phyloP scores from a whole-genome alignment of 2,329 filamentous ascomycete genomes.

The Penicillium sclerotigenum region DNA sequence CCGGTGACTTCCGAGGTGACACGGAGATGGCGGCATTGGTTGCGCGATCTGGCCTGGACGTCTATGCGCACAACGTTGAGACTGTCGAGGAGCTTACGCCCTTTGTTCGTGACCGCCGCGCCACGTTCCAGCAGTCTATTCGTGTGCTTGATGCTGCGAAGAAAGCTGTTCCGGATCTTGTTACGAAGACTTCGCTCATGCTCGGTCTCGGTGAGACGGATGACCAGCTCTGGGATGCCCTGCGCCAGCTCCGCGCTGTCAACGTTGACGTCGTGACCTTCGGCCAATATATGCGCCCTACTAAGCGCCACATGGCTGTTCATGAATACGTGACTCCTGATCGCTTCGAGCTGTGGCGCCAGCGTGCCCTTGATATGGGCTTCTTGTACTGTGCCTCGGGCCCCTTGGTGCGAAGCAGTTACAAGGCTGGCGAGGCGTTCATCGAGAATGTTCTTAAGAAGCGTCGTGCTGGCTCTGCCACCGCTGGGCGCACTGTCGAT shows the following conservation, averaged over 20 bases:
- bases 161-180: conserved; percentile 68
- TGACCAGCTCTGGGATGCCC: conserved; percentile 73
- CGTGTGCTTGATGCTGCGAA: conserved; percentile 79
- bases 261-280: conserved; percentile 95
- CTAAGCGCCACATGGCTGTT: conserved; percentile 95
- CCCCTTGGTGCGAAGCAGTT: conserved; percentile 87
- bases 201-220: conserved; percentile 91
- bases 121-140: conserved; percentile 83
- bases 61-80: conserved; percentile 97
- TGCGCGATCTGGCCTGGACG: conserved; percentile 83
- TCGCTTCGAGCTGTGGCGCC: conserved; percentile 86
- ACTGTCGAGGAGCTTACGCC: conserved; percentile 89
- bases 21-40: conserved; percentile 82
- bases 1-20: conserved; percentile 83
- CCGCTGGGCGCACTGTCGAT: conserved; percentile 27
- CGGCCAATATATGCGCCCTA: conserved; percentile 99
- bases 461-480: conserved; percentile 46
- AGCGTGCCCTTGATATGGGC: conserved; percentile 86
- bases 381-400: conserved; percentile 96
- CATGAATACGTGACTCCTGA: conserved; percentile 91
- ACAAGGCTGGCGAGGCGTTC: conserved; percentile 97
- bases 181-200: conserved; percentile 99
- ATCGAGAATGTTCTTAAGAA: conserved; percentile 98
- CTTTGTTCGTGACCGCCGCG: conserved; percentile 81
- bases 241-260: conserved; percentile 73